These are phyloP conservation scores for Skeletonema marinoi DNA, from an alignment of 108 stramenopile genomes.

Conservation along the genomic window DNA sequence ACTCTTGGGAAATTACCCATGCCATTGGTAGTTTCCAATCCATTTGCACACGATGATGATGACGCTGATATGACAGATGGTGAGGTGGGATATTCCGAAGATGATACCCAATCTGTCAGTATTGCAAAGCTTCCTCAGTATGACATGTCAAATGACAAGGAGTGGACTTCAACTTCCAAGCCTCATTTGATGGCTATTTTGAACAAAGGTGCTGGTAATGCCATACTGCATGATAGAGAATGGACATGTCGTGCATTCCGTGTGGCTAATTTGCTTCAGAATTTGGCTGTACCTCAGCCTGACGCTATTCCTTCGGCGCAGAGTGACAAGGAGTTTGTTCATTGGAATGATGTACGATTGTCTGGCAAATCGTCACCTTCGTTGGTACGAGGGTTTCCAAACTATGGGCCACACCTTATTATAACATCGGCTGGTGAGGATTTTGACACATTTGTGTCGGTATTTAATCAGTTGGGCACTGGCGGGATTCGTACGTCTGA, in stretches of 20 bases:
- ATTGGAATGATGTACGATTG: constrained; percentile 3
- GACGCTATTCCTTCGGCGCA: neutral
- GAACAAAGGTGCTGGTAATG: constrained; percentile 72
- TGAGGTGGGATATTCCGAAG: constrained; percentile 12
- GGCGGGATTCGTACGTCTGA: constrained; percentile 15
- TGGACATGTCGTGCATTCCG: constrained; percentile 68
- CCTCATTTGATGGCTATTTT: constrained; percentile 69
- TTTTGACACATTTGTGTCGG: constrained; percentile 54
- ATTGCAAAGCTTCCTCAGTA: neutral
- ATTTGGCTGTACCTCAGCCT: constrained; percentile 32
- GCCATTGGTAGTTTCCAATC: constrained; percentile 10
- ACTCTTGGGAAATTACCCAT: neutral
- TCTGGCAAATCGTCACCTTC: constrained; percentile 8
- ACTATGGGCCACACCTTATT: constrained; percentile 82
- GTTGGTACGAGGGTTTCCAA: constrained; percentile 9
- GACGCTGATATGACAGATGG: constrained; percentile 13
- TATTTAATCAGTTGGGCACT: constrained; percentile 35
- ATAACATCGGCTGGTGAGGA: constrained; percentile 68
- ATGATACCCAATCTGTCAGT: constrained; percentile 20
- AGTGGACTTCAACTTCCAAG: constrained; percentile 62
- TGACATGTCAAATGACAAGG: constrained; percentile 31
- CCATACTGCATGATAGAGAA: constrained; percentile 71
- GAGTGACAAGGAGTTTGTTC: neutral
- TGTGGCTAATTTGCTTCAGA: constrained; percentile 63
- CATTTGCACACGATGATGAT: constrained; percentile 14